Conservation (phyloP, 2,329 filamentous ascomycete species). For the Nemania bipapillata region DNA sequence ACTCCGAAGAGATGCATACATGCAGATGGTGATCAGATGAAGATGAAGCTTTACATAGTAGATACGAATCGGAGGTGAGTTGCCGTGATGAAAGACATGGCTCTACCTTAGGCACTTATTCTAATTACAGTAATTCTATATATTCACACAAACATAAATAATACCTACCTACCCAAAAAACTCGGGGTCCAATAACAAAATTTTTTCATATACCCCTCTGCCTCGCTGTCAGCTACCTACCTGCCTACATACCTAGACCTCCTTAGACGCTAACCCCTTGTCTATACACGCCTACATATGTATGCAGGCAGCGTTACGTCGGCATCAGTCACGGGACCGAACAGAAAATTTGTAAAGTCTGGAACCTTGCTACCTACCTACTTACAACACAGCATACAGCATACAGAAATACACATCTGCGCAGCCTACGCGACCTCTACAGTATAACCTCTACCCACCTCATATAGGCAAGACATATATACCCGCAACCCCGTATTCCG, state of each 20-base stretch:
- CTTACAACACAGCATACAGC: too few species aligned
- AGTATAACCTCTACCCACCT: neutral
- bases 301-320: constrained; percentile 19
- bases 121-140: too few species aligned
- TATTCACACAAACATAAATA: neutral
- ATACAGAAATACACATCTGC: too few species aligned
- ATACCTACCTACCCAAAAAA: too few species aligned
- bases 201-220: neutral
- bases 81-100: too few species aligned
- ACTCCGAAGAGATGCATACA: neutral
- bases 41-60: too few species aligned
- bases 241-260: neutral
- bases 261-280: constrained; percentile 10
- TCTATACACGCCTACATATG: constrained; percentile 13
- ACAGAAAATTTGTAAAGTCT: constrained; percentile 2
- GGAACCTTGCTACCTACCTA: too few species aligned
- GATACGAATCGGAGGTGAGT: too few species aligned
- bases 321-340: constrained; percentile 7
- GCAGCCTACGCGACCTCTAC: neutral
- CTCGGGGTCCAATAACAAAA: too few species aligned
- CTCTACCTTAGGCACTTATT: too few species aligned
- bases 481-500: neutral
- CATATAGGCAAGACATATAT: neutral
- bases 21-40: too few species aligned
- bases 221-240: constrained; percentile 4